Percentiles rank a stretch among this genome's conserved stretches.
These are phyloP conservation scores for Blastomyces emzantsi DNA, from an alignment of 2,329 filamentous ascomycete species.

Conservation along the genomic window DNA sequence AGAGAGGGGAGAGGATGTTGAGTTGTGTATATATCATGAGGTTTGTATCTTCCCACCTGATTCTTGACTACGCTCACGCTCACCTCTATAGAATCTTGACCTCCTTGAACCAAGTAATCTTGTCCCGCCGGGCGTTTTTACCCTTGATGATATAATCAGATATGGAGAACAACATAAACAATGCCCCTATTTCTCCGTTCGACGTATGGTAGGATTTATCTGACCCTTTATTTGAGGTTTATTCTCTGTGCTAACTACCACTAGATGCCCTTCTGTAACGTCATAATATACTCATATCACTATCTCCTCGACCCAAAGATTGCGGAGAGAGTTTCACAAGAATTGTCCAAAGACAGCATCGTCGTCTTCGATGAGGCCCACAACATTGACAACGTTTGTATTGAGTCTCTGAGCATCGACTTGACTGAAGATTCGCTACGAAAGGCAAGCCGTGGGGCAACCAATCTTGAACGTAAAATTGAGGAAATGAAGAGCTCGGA, in stretches of 20 bases:
- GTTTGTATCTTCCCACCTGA: conserved; percentile 37
- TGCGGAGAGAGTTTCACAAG: conserved; percentile 86
- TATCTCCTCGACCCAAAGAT: conserved; percentile 98
- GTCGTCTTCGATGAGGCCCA: conserved; percentile 98
- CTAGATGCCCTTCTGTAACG: conserved; percentile 96
- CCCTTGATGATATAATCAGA: conserved; percentile 74
- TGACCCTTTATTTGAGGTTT: background rate
- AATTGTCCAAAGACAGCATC: conserved; percentile 96
- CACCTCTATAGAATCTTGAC: conserved; percentile 63
- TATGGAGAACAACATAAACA: conserved; percentile 96
- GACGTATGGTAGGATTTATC: conserved; percentile 67
- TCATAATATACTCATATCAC: conserved; percentile 99
- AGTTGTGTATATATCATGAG: conserved; percentile 92
- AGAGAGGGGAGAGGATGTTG: conserved; percentile 85
- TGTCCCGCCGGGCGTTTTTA: conserved; percentile 91
- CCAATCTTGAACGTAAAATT: conserved; percentile 84
- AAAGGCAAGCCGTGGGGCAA: conserved; percentile 81
- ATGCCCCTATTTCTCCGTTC: conserved; percentile 92
- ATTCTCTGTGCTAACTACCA: conserved; percentile 17
- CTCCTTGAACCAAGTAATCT: conserved; percentile 90
- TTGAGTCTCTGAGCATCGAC: conserved; percentile 93
- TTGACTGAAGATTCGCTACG: conserved; percentile 90
- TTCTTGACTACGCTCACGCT: conserved; percentile 19
- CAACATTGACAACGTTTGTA: conserved; percentile 99
- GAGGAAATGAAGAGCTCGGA: conserved; percentile 93